phyloP scores from a whole-genome alignment of 176 grass and related monocot species.

The maize (Zea mays) region DNA sequence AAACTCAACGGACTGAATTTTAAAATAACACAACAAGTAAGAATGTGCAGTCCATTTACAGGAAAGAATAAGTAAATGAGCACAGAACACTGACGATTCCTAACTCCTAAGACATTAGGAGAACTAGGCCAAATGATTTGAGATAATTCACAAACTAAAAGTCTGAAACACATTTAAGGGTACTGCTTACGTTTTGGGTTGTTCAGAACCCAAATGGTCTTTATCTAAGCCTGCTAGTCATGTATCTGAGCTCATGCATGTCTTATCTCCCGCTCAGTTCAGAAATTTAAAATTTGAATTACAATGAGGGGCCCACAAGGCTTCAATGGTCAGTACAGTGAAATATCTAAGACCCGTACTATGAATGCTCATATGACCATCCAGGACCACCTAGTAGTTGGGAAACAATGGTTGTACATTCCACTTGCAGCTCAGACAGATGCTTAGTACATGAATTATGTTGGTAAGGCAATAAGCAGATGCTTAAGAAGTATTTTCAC shows the following conservation, averaged over 20 bases:
- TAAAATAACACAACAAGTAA: slow-evolving; percentile 2
- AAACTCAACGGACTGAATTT: neutral
- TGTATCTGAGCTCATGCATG: neutral
- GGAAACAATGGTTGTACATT: slow-evolving; percentile 10
- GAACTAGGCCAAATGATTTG: neutral
- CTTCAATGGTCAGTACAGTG: neutral
- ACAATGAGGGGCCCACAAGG: neutral
- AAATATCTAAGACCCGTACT: neutral
- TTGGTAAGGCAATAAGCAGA: neutral
- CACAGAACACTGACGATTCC: neutral
- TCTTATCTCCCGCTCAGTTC: neutral
- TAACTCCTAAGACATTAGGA: neutral
- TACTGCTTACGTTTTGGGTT: neutral
- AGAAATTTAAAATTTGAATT: slow-evolving; percentile 13
- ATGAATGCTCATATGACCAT: slow-evolving; percentile 11
- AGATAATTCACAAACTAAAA: neutral
- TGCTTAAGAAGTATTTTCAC: neutral
- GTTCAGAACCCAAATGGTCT: neutral
- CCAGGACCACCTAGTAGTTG: slow-evolving; percentile 14
- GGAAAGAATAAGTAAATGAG: slow-evolving; percentile 1
- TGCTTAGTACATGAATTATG: neutral
- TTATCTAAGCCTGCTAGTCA: neutral
- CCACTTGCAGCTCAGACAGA: slow-evolving; percentile 8
- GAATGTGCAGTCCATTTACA: neutral
- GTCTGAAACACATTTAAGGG: neutral